Evolutionary conservation across 2,329 filamentous ascomycete genomes (phyloP).

Genomic region (Aspergillus ochraceus): DNA sequence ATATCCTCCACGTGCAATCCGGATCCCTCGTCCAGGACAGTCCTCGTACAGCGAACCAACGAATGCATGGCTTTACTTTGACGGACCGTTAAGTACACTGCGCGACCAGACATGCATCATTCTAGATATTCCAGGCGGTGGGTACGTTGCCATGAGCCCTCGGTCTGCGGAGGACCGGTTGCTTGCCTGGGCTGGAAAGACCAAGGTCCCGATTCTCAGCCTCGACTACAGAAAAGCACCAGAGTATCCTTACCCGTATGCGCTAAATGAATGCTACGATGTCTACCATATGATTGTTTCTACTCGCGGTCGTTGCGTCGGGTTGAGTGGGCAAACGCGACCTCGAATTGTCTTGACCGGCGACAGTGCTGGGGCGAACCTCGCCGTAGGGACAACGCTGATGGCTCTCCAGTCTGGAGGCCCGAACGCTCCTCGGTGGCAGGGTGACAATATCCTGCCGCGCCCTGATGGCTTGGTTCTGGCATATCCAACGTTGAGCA

Average conservation of each 20-base stretch:
- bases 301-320: conserved; percentile 72
- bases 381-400: conserved; percentile 76
- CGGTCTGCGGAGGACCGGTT: conserved; percentile 91
- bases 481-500: conserved; percentile 86
- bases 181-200: conserved; percentile 85
- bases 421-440: conserved; percentile 56
- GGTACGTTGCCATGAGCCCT: conserved; percentile 97
- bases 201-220: conserved; percentile 83
- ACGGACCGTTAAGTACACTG: conserved; percentile 77
- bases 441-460: conserved; percentile 63
- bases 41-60: conserved; percentile 85
- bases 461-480: conserved; percentile 77
- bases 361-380: conserved; percentile 80
- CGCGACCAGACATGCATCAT: conserved; percentile 75
- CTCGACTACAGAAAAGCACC: conserved; percentile 88
- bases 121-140: conserved; percentile 88
- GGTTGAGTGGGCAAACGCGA: conserved; percentile 64
- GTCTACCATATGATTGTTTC: conserved; percentile 74
- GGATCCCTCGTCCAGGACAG: conserved; percentile 75
- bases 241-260: conserved; percentile 81
- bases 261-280: conserved; percentile 83
- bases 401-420: conserved; percentile 82
- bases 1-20: conserved; percentile 77
- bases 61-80: conserved; percentile 88
- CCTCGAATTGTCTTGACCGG: conserved; percentile 74